These are phyloP conservation scores for Isoetes taiwanensis DNA, from an alignment of 75 land plant genomes.

Conservation along the genomic window DNA sequence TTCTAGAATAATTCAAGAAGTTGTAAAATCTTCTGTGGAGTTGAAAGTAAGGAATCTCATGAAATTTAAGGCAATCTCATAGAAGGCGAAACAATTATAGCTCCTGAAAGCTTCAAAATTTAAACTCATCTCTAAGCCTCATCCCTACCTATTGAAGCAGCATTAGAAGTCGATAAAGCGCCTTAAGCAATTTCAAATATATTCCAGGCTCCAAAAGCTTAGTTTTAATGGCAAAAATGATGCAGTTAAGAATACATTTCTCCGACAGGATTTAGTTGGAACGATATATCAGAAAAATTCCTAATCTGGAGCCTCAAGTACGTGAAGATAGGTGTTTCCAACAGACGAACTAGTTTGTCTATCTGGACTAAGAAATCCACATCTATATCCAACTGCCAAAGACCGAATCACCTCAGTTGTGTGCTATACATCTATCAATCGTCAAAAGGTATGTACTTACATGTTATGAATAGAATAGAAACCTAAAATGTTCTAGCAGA, in stretches of 20 bases:
- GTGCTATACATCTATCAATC: too few species aligned
- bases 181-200: not conserved
- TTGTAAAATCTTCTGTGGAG: too few species aligned
- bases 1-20: too few species aligned
- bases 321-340: constrained; percentile 1
- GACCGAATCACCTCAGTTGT: constrained; percentile 1
- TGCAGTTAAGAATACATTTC: not conserved
- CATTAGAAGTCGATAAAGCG: not conserved
- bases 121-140: not conserved
- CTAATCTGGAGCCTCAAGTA: constrained; percentile 2
- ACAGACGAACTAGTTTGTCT: constrained; percentile 2
- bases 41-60: too few species aligned
- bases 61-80: too few species aligned
- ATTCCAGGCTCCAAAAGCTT: not conserved
- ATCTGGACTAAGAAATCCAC: not conserved
- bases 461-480: too few species aligned
- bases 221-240: not conserved
- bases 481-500: not conserved
- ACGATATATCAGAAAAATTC: not conserved
- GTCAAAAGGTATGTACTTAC: too few species aligned
- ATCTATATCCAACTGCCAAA: not conserved
- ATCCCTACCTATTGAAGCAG: not conserved
- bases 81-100: too few species aligned
- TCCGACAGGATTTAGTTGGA: not conserved
- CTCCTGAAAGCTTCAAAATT: not conserved